phyloP scores from a whole-genome alignment of 345 rosid genomes.

The Salix caprea region DNA sequence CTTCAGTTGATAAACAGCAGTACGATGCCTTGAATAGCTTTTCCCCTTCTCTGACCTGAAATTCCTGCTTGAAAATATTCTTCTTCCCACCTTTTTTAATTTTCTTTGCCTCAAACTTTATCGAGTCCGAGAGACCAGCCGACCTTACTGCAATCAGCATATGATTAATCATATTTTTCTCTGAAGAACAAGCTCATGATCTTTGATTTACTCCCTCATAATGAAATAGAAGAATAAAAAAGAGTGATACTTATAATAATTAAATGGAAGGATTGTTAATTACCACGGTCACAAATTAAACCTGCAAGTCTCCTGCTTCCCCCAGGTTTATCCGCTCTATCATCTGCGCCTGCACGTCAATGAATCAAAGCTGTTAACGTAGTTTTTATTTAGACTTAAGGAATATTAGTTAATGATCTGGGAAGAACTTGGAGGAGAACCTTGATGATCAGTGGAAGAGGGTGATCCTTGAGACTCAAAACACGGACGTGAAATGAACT shows the following conservation, averaged over 20 bases:
- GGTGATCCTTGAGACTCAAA: background rate
- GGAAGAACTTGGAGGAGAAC: background rate
- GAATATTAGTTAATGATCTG: background rate
- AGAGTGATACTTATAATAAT: background rate
- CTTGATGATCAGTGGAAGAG: background rate
- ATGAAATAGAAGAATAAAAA: background rate
- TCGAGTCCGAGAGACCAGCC: constrained; percentile 31
- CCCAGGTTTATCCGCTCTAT: background rate
- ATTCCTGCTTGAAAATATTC: constrained; percentile 38
- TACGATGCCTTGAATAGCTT: constrained; percentile 44
- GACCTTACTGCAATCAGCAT: constrained; percentile 26
- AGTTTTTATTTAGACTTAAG: background rate
- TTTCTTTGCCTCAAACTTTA: constrained; percentile 42
- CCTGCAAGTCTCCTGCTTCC: background rate
- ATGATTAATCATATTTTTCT: background rate
- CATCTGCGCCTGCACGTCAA: background rate
- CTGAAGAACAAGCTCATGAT: background rate
- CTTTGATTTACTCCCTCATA: background rate
- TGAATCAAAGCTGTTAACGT: background rate
- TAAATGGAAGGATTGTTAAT: background rate
- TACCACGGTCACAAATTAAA: background rate
- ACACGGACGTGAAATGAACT: background rate
- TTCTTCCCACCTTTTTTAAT: constrained; percentile 38
- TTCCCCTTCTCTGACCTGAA: constrained; percentile 33
- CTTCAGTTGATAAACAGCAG: constrained; percentile 40